These are phyloP conservation scores for Picocystis sp. DNA, from an alignment of 163 green algal species.

Conservation along the genomic window DNA sequence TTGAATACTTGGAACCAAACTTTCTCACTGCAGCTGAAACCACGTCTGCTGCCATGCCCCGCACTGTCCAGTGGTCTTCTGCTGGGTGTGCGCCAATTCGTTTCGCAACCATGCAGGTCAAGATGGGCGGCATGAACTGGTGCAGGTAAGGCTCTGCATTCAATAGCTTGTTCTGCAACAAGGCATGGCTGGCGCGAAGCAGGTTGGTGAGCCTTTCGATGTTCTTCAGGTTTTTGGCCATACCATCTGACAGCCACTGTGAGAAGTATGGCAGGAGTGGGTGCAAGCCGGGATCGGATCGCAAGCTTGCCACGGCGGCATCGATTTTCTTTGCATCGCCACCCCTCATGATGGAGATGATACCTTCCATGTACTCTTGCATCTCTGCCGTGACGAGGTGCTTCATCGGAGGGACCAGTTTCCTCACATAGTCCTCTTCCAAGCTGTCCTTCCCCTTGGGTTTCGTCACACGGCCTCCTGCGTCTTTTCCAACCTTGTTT, in stretches of 20 bases:
- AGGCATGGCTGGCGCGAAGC: conserved; percentile 9
- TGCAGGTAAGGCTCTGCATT: conserved; percentile 63
- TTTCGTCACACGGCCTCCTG: not conserved
- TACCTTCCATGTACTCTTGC: conserved; percentile 1
- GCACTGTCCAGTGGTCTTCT: conserved; percentile 22
- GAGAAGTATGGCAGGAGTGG: conserved; percentile 55
- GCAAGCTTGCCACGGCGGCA: conserved; percentile 38
- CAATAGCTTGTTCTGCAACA: conserved; percentile 26
- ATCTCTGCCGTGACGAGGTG: conserved; percentile 4
- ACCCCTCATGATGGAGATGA: not conserved
- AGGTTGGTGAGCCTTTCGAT: conserved; percentile 14
- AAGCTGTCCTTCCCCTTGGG: not conserved
- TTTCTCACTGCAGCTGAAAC: conserved; percentile 21
- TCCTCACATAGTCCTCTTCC: conserved; percentile 2
- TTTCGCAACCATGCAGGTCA: conserved; percentile 61
- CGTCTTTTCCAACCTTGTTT: conserved; percentile 1
- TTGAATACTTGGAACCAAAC: conserved; percentile 31
- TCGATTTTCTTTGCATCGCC: not conserved
- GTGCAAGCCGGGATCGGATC: conserved; percentile 53
- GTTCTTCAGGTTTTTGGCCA: conserved; percentile 22
- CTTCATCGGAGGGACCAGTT: not conserved
- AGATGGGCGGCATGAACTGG: conserved; percentile 62
- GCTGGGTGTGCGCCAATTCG: conserved; percentile 26
- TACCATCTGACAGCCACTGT: conserved; percentile 44
- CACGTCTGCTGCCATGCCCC: conserved; percentile 17